phyloP scores from a whole-genome alignment of 2,329 filamentous ascomycete species.

The Ophiocordyceps camponoti-floridani region DNA sequence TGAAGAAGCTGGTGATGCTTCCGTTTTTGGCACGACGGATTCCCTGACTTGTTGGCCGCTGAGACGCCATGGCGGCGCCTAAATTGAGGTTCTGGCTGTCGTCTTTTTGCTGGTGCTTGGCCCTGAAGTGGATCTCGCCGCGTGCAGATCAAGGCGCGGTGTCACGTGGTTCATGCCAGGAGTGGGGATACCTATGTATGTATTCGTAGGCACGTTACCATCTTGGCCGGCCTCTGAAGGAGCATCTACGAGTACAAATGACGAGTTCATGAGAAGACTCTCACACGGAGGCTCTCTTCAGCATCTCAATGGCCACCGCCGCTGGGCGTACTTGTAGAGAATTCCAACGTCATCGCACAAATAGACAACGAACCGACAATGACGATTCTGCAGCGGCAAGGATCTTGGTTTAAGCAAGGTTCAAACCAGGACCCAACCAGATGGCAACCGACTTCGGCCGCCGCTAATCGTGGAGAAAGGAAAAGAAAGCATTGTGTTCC shows the following conservation, averaged over 20 bases:
- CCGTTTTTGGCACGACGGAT: conserved; percentile 4
- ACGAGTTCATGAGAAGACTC: no score
- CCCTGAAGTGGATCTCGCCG: neutral
- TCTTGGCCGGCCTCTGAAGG: no score
- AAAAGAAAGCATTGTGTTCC: neutral
- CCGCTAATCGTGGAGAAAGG: neutral
- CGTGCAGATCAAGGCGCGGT: neutral
- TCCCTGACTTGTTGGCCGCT: conserved; percentile 6
- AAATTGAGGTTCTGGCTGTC: neutral
- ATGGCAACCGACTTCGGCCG: neutral
- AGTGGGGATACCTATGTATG: neutral
- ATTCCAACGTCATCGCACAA: no score
- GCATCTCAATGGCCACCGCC: no score
- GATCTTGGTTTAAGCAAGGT: neutral
- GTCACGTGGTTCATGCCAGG: neutral
- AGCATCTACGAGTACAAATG: no score
- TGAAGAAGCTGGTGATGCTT: conserved; percentile 21
- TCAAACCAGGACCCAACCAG: neutral
- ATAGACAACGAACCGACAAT: neutral
- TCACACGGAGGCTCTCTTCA: no score
- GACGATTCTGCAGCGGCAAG: neutral
- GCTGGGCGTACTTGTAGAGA: no score
- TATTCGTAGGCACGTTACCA: neutral
- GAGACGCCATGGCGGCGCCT: conserved; percentile 6
- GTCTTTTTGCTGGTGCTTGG: neutral